Base-by-base conservation (phyloP, 257 asterid species). In the Henckelia pumila region DNA sequence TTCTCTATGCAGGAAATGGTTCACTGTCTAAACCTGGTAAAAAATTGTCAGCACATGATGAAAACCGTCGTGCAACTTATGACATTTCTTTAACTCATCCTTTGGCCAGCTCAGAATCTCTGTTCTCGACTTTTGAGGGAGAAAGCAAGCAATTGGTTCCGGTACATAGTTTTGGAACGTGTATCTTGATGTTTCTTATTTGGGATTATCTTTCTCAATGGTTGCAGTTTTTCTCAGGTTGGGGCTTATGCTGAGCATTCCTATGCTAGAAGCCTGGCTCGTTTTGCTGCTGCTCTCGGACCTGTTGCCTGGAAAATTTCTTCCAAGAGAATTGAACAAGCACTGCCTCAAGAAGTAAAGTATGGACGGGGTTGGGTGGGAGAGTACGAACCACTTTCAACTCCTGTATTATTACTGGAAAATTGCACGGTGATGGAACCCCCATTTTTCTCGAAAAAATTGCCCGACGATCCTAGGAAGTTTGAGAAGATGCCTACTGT, bases 361-460 rank as follows among this genome's bases (percentile, higher is more conserved):
- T 95, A 81, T 77, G 99, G 97, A 47, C 92, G 84, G 44, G 99
- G 99, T 10, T 95, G 99, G 99, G 96, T 95, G 17, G 98, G 95
- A 70, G 99, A 95, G 69, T 95, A 91, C 28, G 99, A 95, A 70
- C 91, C 98, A 37, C 96, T 82, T 67, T 96, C 97, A 32, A 89
- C 97, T 69, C 87, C 98, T 0, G 77, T 87, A 26, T 63, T 87
- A 69, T 79, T 91, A 79, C 85, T 87, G 50, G 87, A 83, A 77
- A 87, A 84, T 63, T 75, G 81, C 72, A 68, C 59, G 13, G 71
- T 87, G 61, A 86, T 76, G 76, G 97, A 89, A 72, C 94, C 95
- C 2, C 81, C 85, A 1, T 89, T 83, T 68, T 77, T 91, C 28
- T 67, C 72, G 7, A 87, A 82, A 76, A 72, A 70, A 29, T 77